Base-by-base conservation (phyloP, 768 basidiomycete genomes). In the Pleurotus eryngii region DNA sequence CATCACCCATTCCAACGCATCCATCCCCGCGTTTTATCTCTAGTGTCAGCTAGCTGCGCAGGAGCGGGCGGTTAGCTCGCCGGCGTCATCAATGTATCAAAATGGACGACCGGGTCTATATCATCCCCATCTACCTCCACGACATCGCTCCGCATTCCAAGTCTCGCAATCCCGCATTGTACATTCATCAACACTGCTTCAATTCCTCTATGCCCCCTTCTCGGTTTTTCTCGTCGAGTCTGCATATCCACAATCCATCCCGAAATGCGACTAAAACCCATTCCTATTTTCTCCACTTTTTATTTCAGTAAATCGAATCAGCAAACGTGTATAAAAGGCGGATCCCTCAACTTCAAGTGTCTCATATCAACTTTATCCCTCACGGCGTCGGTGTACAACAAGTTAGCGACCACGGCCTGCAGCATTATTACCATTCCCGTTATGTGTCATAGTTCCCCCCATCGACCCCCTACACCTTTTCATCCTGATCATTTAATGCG, bases 291-390 rank as follows among this genome's bases (percentile, higher is more conserved):
- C 24, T 24, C 37, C 38, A 39, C 51, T 20, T 42, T 26, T 54
- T 18, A 22, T 38, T 26, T 42, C 51, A 22, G n/a, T 30, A 39
- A 51, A 54, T 43, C 51, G 51, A 54, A 54, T 54, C 51, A 54
- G 51, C 51, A 54, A 54, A 40, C 51, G 51, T 54, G 51, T 54
- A 54, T 54, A 54, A 54, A 54, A 54, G 51, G 51, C 51, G 51
- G 51, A 54, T 54, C 51, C n/a, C 42, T 45, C 22, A 39, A 40
- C 51, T 40, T 54, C 51, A 54, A 54, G 51, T 54, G 51, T 54
- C 51, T 54, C 39, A 54, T 54, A 54, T 54, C 51, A 54, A 22
- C 24, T 38, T 27, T 42, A 24, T 14, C 24, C 18, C 20, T 54
- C 42, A 35, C 27, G 49, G 42, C 51, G 14, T 22, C 51, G 51